A percentile compares a stretch with the other conserved stretches of the same genome.
These are phyloP conservation scores for Mycena albidolilacea DNA, from an alignment of 768 basidiomycete genomes.

Conservation along the genomic window DNA sequence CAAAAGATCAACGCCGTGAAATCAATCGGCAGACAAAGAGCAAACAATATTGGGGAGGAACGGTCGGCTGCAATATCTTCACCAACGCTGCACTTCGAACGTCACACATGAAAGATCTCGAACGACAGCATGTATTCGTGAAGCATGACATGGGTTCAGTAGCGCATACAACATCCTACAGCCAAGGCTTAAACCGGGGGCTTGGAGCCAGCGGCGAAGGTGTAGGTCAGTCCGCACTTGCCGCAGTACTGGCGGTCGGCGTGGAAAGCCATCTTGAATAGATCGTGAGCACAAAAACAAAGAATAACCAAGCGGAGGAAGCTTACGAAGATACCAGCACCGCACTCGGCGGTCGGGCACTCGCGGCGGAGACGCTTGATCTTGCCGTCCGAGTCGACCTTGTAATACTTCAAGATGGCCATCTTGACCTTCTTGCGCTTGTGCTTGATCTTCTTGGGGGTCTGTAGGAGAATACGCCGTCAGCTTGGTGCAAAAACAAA, in stretches of 20 bases:
- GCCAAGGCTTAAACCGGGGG: conserved; percentile 73
- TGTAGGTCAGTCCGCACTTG: conserved; percentile 92
- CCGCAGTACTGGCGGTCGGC: conserved; percentile 98
- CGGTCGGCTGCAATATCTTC: too few species aligned
- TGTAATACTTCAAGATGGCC: conserved; percentile 99
- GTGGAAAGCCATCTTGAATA: conserved; percentile 95
- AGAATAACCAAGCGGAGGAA: not conserved
- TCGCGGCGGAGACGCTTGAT: conserved; percentile 99
- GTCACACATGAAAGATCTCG: not conserved
- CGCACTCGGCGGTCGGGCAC: conserved; percentile 89
- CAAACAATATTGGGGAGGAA: too few species aligned
- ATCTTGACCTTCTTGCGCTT: conserved; percentile 99
- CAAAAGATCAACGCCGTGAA: too few species aligned
- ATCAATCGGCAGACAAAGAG: too few species aligned
- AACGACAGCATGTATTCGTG: conserved; percentile 7
- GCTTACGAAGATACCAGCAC: conserved; percentile 88
- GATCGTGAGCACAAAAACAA: conserved; percentile 40
- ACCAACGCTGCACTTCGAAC: too few species aligned
- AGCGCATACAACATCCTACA: conserved; percentile 8
- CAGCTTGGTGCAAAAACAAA: not conserved
- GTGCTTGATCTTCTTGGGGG: conserved; percentile 99
- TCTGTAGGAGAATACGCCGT: conserved; percentile 59
- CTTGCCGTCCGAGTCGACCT: conserved; percentile 99
- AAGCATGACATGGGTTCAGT: conserved; percentile 17
- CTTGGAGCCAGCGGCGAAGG: conserved; percentile 85